phyloP scores from a whole-genome alignment of 2,329 filamentous ascomycete genomes.

The Pestalotiopsis sp. region DNA sequence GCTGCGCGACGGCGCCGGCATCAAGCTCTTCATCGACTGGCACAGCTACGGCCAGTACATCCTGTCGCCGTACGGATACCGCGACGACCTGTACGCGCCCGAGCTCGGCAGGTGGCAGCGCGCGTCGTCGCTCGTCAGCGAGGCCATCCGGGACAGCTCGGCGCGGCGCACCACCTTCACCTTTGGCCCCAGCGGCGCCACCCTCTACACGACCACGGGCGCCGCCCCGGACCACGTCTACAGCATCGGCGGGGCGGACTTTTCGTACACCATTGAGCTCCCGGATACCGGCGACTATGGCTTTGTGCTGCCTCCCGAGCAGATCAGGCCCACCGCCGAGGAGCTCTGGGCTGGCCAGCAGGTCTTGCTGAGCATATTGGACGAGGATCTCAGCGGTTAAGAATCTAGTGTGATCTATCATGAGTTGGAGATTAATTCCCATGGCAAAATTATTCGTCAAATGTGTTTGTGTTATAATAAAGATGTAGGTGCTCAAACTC shows the following conservation, averaged over 20 bases:
- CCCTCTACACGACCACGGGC: conserved; percentile 33
- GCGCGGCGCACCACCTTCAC: conserved; percentile 39
- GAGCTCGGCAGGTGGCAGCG: background rate
- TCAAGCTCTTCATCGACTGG: conserved; percentile 62
- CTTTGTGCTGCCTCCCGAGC: conserved; percentile 29
- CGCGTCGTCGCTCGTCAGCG: background rate
- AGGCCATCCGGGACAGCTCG: conserved; percentile 42
- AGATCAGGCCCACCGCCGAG: conserved; percentile 29
- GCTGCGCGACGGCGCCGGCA: conserved; percentile 43
- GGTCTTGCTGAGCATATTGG: conserved; percentile 21
- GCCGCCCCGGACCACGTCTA: conserved; percentile 28
- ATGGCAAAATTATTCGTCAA: no score
- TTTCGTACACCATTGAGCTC: conserved; percentile 33
- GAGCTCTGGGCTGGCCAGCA: conserved; percentile 33
- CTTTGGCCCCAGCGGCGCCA: conserved; percentile 38
- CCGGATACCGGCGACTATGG: conserved; percentile 20
- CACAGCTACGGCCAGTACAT: conserved; percentile 47
- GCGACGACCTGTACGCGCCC: conserved; percentile 33
- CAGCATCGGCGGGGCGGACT: conserved; percentile 27
- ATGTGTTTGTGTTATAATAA: background rate
- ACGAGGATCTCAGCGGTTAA: background rate
- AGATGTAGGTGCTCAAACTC: background rate
- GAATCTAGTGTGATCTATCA: background rate
- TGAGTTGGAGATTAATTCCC: background rate
- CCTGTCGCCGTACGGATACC: conserved; percentile 58